Evolutionary conservation across 1,284 basidiomycete genomes (phyloP).

Genomic region (Gomphus bonarii): DNA sequence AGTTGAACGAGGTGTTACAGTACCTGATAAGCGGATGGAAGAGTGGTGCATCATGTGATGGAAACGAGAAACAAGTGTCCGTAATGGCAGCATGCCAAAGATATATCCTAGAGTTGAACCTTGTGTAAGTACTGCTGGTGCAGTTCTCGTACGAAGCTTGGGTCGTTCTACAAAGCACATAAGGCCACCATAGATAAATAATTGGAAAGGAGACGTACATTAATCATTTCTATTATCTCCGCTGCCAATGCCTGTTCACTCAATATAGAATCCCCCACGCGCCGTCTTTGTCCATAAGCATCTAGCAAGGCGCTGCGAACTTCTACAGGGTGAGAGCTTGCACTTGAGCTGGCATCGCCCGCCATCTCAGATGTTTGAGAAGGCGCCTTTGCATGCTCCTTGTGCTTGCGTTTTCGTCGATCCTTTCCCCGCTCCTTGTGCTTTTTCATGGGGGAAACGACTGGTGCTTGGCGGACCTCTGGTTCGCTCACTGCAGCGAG

Average conservation of each 20-base stretch:
- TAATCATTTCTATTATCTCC: conserved; percentile 9
- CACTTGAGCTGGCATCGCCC: background rate
- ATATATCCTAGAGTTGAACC: conserved; percentile 1
- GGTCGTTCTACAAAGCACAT: conserved; percentile 5
- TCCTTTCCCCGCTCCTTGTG: background rate
- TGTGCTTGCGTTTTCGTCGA: background rate
- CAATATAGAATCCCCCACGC: conserved; percentile 3
- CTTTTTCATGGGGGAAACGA: background rate
- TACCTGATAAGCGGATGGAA: background rate
- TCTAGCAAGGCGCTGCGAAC: conserved; percentile 7
- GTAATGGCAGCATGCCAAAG: background rate
- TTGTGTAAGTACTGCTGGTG: conserved; percentile 8
- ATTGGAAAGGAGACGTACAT: background rate
- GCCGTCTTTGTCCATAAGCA: conserved; percentile 1
- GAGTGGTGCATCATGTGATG: background rate
- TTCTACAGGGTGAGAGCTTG: conserved; percentile 3
- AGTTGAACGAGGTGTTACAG: background rate
- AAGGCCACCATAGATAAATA: background rate
- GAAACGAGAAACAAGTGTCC: background rate
- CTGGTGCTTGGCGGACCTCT: background rate
- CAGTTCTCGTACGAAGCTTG: conserved; percentile 8
- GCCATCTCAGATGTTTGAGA: background rate
- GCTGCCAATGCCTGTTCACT: background rate
- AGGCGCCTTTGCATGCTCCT: background rate
- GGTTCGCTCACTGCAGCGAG: conserved; percentile 7